These are phyloP conservation scores for Tympanopsis confertula DNA, from an alignment of 2,329 filamentous ascomycete genomes.

Conservation along the genomic window DNA sequence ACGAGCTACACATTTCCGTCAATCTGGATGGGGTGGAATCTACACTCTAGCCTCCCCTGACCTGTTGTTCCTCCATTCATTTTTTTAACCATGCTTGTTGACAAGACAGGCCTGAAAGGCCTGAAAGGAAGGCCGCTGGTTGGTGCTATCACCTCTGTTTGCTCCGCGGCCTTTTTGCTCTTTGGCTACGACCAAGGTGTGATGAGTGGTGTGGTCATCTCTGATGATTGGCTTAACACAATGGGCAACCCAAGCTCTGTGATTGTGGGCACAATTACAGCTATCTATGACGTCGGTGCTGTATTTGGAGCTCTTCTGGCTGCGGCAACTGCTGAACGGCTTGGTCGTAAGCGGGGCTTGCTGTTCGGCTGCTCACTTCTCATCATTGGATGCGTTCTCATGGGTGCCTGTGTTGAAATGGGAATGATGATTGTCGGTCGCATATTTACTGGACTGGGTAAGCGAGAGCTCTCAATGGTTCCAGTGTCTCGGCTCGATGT, in stretches of 20 bases:
- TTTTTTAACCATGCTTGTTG: too few relatives aligned
- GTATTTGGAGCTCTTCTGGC: conserved; percentile 13
- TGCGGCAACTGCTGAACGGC: conserved; percentile 10
- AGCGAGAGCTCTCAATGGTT: too few relatives aligned
- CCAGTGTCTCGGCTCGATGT: too few relatives aligned
- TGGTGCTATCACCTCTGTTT: conserved; percentile 12
- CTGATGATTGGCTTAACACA: conserved; percentile 11
- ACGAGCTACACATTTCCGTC: too few relatives aligned
- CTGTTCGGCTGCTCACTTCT: conserved; percentile 11
- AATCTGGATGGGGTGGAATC: too few relatives aligned
- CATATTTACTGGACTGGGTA: conserved; percentile 12
- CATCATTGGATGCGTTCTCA: conserved; percentile 10
- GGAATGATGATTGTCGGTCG: conserved; percentile 12
- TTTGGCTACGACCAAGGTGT: conserved; percentile 12
- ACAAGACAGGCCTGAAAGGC: conserved; percentile 6
- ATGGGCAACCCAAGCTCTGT: conserved; percentile 12
- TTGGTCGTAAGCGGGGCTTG: conserved; percentile 15
- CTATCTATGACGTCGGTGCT: conserved; percentile 15
- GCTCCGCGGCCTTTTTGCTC: conserved; percentile 8
- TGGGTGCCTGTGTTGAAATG: conserved; percentile 9
- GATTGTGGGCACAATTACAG: conserved; percentile 16
- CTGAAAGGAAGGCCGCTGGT: conserved; percentile 10
- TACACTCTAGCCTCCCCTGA: too few relatives aligned
- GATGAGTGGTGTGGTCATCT: conserved; percentile 14
- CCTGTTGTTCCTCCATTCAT: too few relatives aligned